Percentiles rank a stretch among this genome's conserved stretches.
phyloP scores from a whole-genome alignment of 1,284 basidiomycete genomes.

The Athelia sp. region DNA sequence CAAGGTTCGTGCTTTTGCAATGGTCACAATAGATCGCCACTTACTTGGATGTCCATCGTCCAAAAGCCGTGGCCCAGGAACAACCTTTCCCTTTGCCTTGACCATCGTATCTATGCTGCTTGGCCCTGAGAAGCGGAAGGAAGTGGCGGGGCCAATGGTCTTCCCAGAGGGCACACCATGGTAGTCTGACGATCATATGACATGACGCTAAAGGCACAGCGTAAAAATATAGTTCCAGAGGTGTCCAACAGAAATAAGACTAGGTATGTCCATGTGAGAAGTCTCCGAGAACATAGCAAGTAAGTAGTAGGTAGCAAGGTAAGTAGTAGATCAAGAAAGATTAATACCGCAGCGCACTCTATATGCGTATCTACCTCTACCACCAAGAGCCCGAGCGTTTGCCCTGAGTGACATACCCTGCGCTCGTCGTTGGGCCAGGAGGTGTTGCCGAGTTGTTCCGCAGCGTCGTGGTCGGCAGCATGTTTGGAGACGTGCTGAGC shows the following conservation, averaged over 20 bases:
- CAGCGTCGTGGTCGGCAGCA: conserved; percentile 32
- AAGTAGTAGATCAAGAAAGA: no score
- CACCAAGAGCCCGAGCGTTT: no score
- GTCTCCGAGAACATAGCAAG: no score
- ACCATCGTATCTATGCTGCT: conserved; percentile 66
- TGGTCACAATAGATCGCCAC: background rate
- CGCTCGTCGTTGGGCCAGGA: background rate
- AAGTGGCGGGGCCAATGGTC: conserved; percentile 73
- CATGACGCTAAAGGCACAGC: no score
- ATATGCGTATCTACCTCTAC: no score
- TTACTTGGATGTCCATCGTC: background rate
- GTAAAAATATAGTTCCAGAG: no score
- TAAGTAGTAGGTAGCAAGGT: no score
- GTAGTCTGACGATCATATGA: no score
- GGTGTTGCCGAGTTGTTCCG: conserved; percentile 20
- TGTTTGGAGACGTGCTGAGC: conserved; percentile 28
- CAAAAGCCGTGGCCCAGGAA: conserved; percentile 79
- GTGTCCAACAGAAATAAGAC: no score
- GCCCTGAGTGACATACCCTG: background rate
- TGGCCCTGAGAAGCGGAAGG: conserved; percentile 60
- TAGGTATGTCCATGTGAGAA: no score
- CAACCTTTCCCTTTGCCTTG: conserved; percentile 73
- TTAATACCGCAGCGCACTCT: no score
- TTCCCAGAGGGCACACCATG: conserved; percentile 59
- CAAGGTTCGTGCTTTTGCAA: conserved; percentile 47